Conservation (phyloP, 2,329 filamentous ascomycete species). For the Fusarium sp. region DNA sequence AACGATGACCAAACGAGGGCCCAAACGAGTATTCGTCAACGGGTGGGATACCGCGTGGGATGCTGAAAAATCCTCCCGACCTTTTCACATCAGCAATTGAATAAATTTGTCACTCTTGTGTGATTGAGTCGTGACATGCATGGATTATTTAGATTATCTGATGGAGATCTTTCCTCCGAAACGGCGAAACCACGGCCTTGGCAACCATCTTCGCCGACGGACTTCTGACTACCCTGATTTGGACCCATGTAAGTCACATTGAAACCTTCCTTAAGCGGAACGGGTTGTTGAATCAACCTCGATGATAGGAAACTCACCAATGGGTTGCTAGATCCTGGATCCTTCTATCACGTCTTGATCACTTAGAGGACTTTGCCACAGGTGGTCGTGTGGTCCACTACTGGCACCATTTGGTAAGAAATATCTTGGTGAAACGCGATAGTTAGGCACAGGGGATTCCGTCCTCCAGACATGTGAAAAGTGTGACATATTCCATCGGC, state of each 20-base stretch:
- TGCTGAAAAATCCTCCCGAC: background rate
- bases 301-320: background rate
- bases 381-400: background rate
- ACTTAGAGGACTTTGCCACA: background rate
- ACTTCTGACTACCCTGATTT: background rate
- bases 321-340: background rate
- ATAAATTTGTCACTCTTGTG: background rate
- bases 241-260: background rate
- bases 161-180: background rate
- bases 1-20: background rate
- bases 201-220: background rate
- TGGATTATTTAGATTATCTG: background rate
- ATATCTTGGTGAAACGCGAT: background rate
- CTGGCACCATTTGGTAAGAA: background rate
- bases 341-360: background rate
- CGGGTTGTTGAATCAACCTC: background rate
- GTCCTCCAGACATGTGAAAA: fast-evolving
- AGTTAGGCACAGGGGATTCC: fast-evolving
- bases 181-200: background rate
- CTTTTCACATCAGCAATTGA: fast-evolving
- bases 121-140: background rate
- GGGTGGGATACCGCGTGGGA: constrained; percentile 14
- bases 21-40: background rate
- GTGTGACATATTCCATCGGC: fast-evolving
- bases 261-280: background rate